phyloP scores from a whole-genome alignment of 352 stramenopile species.

The Globisporangium ultimum region DNA sequence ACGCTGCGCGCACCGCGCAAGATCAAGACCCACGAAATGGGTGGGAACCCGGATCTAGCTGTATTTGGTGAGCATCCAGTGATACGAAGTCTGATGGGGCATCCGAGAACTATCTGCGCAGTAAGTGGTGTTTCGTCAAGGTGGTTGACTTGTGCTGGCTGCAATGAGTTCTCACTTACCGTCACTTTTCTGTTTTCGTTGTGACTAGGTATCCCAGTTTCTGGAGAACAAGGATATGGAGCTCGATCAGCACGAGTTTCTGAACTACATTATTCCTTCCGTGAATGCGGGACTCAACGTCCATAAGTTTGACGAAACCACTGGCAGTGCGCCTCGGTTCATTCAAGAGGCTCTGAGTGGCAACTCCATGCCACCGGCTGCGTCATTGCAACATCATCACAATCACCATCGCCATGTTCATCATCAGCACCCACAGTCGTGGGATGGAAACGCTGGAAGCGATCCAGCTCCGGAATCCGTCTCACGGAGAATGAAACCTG shows the following conservation, averaged over 20 bases:
- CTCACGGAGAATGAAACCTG: constrained; percentile 9
- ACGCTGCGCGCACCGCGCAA: constrained; percentile 70
- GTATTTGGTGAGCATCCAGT: constrained; percentile 63
- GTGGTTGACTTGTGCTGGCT: not conserved
- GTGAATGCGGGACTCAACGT: constrained; percentile 67
- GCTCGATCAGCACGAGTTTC: constrained; percentile 76
- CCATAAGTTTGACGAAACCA: constrained; percentile 24
- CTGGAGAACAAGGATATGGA: constrained; percentile 83
- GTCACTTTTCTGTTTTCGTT: not conserved
- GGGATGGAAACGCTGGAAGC: constrained; percentile 3
- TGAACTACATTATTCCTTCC: constrained; percentile 79
- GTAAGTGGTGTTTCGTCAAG: constrained; percentile 18
- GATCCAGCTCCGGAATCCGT: not conserved
- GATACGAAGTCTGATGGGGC: constrained; percentile 54
- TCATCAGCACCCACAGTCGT: constrained; percentile 8
- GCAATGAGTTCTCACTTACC: not conserved
- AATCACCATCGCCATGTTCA: constrained; percentile 17
- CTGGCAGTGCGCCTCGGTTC: constrained; percentile 5
- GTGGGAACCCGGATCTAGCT: constrained; percentile 53
- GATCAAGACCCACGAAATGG: constrained; percentile 79
- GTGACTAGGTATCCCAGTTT: constrained; percentile 60
- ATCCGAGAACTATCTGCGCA: constrained; percentile 71
- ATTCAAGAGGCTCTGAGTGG: constrained; percentile 6
- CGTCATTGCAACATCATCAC: constrained; percentile 26
- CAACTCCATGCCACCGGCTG: constrained; percentile 1